phyloP scores from a whole-genome alignment of 2,329 filamentous ascomycete genomes.

The Sarocladium strictum region DNA sequence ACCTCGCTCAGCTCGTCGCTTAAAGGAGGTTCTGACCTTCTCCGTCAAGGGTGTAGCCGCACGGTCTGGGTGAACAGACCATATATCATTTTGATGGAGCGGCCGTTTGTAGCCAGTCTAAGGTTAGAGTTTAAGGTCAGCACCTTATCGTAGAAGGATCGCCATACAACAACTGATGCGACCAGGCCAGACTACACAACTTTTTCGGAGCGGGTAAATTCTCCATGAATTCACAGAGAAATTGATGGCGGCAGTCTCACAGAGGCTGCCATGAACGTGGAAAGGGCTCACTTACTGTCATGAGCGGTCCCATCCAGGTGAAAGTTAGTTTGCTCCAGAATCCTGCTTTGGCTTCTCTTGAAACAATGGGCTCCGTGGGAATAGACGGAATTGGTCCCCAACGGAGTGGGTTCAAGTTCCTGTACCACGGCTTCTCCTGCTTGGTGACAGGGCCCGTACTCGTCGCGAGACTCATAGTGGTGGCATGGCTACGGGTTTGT shows the following conservation, averaged over 20 bases:
- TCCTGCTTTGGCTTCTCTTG: conserved; percentile 65
- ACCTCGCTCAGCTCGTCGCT: conserved; percentile 59
- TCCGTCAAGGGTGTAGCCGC: conserved; percentile 63
- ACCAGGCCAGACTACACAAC: no score
- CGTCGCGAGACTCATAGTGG: conserved; percentile 43
- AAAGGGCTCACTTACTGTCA: conserved; percentile 52
- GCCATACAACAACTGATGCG: neutral
- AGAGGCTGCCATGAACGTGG: neutral
- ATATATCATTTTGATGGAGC: conserved; percentile 80
- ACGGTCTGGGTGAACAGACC: conserved; percentile 77
- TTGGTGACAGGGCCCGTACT: conserved; percentile 31
- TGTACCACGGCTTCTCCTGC: conserved; percentile 53
- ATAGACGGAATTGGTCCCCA: conserved; percentile 53
- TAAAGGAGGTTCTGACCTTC: conserved; percentile 63
- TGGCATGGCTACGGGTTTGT: conserved; percentile 45
- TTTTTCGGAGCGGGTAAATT: no score
- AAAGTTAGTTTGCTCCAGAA: conserved; percentile 76
- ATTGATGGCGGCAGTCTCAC: no score
- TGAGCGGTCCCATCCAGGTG: conserved; percentile 84
- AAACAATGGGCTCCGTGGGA: conserved; percentile 47
- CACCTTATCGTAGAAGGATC: neutral
- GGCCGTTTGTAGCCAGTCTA: conserved; percentile 79
- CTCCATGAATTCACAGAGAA: no score
- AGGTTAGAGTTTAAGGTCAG: conserved; percentile 9
- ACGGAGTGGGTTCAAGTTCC: conserved; percentile 53